Evolutionary conservation across 139 green algal species (phyloP).

Genomic region (Chlorella sp.): DNA sequence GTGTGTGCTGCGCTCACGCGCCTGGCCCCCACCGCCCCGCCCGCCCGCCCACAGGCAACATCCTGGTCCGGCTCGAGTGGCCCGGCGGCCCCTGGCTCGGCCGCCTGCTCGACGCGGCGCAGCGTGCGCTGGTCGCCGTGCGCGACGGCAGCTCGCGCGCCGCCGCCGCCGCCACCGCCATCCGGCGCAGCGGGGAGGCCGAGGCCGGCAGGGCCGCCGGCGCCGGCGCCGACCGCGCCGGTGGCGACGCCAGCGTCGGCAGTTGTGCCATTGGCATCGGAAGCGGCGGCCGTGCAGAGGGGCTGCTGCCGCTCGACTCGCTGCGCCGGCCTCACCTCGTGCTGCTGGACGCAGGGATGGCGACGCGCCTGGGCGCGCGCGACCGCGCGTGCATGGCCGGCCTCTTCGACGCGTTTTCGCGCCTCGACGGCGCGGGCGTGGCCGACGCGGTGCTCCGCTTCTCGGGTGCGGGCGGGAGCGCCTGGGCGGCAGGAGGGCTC

Average conservation of each 20-base stretch:
- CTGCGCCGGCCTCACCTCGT: constrained; percentile 77
- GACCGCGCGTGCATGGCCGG: constrained; percentile 42
- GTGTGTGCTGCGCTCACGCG: too few relatives aligned
- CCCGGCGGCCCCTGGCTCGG: constrained; percentile 22
- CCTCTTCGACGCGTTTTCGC: constrained; percentile 55
- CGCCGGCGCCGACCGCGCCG: too few relatives aligned
- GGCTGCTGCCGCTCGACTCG: constrained; percentile 24
- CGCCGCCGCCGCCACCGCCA: too few relatives aligned
- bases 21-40: too few relatives aligned
- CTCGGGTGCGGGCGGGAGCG: constrained; percentile 31
- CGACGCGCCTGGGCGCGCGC: constrained; percentile 67
- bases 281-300: too few relatives aligned
- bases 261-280: too few relatives aligned
- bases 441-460: constrained; percentile 76
- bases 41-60: too few relatives aligned
- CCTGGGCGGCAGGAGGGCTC: too few relatives aligned
- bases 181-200: too few relatives aligned
- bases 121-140: background rate
- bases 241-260: too few relatives aligned
- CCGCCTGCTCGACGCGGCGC: background rate
- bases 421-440: constrained; percentile 68
- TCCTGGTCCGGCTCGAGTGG: constrained; percentile 76
- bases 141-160: too few relatives aligned
- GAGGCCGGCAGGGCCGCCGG: too few relatives aligned
- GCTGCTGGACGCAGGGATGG: constrained; percentile 93